phyloP scores from a whole-genome alignment of 1,284 basidiomycete species.

The Coniferiporia weirii region DNA sequence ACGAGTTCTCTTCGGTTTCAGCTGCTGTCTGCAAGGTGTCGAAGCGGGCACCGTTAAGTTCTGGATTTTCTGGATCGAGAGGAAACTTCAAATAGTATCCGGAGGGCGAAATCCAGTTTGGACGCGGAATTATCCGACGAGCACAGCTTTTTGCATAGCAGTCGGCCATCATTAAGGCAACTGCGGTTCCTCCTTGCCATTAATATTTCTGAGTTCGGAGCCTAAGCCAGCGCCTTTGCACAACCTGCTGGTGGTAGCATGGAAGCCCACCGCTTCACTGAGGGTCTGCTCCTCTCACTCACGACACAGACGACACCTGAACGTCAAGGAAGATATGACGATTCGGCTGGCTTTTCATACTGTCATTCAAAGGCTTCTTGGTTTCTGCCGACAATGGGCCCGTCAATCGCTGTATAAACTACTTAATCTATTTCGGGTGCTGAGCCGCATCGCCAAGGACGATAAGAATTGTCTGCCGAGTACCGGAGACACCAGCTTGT shows the following conservation, averaged over 20 bases:
- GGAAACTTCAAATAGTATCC: too few relatives aligned
- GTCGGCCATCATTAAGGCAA: too few relatives aligned
- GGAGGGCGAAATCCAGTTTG: too few relatives aligned
- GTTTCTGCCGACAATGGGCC: background rate
- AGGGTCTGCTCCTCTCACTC: background rate
- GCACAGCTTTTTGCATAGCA: too few relatives aligned
- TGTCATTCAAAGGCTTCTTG: background rate
- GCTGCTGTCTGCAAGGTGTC: too few relatives aligned
- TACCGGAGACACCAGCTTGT: background rate
- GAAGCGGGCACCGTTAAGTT: too few relatives aligned
- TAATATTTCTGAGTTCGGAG: too few relatives aligned
- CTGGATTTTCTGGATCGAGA: too few relatives aligned
- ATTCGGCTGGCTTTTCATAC: background rate
- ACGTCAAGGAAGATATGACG: background rate
- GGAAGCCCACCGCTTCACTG: background rate
- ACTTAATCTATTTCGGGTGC: background rate
- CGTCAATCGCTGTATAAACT: background rate
- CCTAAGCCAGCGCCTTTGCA: too few relatives aligned
- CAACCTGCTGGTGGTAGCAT: background rate
- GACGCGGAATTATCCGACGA: too few relatives aligned
- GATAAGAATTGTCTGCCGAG: background rate
- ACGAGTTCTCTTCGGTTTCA: too few relatives aligned
- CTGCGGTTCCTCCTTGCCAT: too few relatives aligned
- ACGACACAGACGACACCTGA: background rate
- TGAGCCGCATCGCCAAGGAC: background rate